Evolutionary conservation across 2,329 filamentous ascomycete species (phyloP), one percentile per base, ranked within the genome.

Genomic region (Penicillium sp.): DNA sequence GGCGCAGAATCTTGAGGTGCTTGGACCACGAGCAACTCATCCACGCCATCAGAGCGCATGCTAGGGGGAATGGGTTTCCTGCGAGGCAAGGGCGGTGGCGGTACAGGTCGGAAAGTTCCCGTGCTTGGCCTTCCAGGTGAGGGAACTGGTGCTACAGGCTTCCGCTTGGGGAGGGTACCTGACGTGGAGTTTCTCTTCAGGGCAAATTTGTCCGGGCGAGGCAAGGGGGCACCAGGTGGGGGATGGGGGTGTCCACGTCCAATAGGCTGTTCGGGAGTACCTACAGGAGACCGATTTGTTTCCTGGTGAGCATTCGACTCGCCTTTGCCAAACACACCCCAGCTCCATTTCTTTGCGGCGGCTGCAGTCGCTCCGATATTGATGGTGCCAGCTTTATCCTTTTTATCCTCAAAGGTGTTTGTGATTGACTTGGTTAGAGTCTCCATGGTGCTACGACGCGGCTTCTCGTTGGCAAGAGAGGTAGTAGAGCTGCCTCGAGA

Each of bases 221-320:
- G 91, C 1, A 96, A 80, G 3, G 92, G 91, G 45, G 84, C 87
- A 2, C 91, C 92, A 2, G 89, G 90, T 9, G 91, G 91, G 47
- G 91, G 91, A 19, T 96, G 78, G 1, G 91, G 91, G 65, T 89
- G 88, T 0, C 91, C 91, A 39, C 91, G 84, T 1, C 92, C 92
- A 79, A 96, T 91, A 2, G 91, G 91, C 65, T 90, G 84, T 62
- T 76, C 83, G 63, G 75, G 85, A 72, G 59, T 85, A 46, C 71
- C 73, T 8, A 75, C 70, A 57, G 70, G 63, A 31, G 49, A 26
- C 35, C 69, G 64, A 48, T 72, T 70, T 4, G 71, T 72, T 26
- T 81, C 79, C 14, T 72, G 74, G 13, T 77, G 74, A 3, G 70
- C 71, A 33, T 69, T 76, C 35, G 67, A 59, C n/a, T 79, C 73